Evolutionary conservation across 148 eudicot genomes (phyloP), one percentile per base, ranked within the genome.

Genomic region (Mesembryanthemum crystallinum): DNA sequence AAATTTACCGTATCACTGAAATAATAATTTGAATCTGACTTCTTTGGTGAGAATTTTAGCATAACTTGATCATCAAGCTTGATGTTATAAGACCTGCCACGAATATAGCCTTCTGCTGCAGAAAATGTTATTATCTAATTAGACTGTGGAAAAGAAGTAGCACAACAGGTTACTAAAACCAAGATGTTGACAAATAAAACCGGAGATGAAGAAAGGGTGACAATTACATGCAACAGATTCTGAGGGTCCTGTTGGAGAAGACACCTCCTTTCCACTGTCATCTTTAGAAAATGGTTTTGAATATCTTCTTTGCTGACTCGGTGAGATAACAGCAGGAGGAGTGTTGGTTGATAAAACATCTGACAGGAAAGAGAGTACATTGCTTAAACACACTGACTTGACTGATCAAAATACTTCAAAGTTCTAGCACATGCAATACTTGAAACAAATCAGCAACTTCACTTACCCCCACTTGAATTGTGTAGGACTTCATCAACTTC

Each of bases 31-130:
- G 97, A 92, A 64, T 95, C 99, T n/a, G 96, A 87, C 82, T 89
- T 90, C 83, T 88, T 95, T 39, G 97, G 99, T 35, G 97, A 92
- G 80, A 95, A 95, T 82, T 94, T 86, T 43, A 95, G 94, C 79
- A 95, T 85, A 84, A 95, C 96, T 92, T 95, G 88, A 73, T 95
- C 92, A 82, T 95, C 98, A 84, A 95, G 86, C 82, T 92, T 89
- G 87, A 95, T 90, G 73, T 95, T 95, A 65, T 92, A 95, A 74
- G 99, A 95, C 79, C 97, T 87, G 79, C 99, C 97, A 84, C 99
- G 88, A 78, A 87, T 77, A 77, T 86, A 88, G 83, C 91, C 91
- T 87, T 95, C 99, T 91, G 99, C 99, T 95, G 99, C 96, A 89
- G 77, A 81, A 76, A 92, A 90, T 70, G 85, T 86, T 83, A 76